Evolutionary conservation across 1,284 basidiomycete species (phyloP), one percentile per base, ranked within the genome.

Genomic region (Boletus semigastroideus): DNA sequence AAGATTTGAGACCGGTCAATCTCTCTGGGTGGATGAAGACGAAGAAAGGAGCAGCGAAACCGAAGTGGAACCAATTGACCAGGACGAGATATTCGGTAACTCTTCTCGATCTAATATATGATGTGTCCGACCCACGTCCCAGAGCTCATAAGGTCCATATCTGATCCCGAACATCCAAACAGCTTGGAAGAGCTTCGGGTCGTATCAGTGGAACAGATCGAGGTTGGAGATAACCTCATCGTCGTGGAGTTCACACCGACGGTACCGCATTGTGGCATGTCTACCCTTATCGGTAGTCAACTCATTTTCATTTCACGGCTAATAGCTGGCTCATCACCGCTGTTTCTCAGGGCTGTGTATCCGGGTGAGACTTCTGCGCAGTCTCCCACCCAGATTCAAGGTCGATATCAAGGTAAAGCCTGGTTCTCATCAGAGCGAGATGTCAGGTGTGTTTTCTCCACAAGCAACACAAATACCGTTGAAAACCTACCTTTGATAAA

Each of bases 201-300:
- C 27, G 95, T 99, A 36, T 95, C 93, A 41, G 83, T 86, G 5
- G 83, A 90, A 13, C 95, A 99, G 65, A 89, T 98, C 55, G 78
- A 78, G 33, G 80, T 98, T 37, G 75, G 77, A 6, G 70, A 81
- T 22, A 91, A 93, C 62, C 81, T 84, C 40, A 79, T 99, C 31
- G 76, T 84, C 28, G 86, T 98, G 53, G 92, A 94, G 65, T 94
- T 97, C 62, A 98, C 96, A 7, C 97, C 97, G 2, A 99, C 96
- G 0, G 95, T 98, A 27, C 97, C 97, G 5, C 96, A 99, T 67
- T 99, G 96, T 65, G 93, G 92, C 44, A 95, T 97, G 92, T 96
- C 94, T 4, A 98, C 95, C 2, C 77, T 99, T 42, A 99, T 99
- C 52, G 97, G 94, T 50, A 10, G 16, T 42, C 14, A 12, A 22